These are phyloP conservation scores for Botrytis hyacinthi DNA, from an alignment of 2,329 filamentous ascomycete genomes.

Conservation along the genomic window DNA sequence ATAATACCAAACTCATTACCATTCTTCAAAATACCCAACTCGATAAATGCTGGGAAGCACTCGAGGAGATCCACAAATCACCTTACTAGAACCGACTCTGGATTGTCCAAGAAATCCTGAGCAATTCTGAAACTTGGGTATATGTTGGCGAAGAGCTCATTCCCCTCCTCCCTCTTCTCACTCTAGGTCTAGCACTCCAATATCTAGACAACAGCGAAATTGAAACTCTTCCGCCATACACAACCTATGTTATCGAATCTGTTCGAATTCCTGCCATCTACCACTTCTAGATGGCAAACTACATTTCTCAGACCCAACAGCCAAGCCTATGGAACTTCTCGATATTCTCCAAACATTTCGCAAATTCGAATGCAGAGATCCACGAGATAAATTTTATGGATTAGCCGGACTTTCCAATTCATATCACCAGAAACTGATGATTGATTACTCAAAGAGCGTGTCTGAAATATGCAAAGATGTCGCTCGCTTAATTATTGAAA, in stretches of 20 bases:
- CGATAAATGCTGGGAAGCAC: neutral
- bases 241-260: neutral
- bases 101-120: neutral
- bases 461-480: neutral
- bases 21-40: neutral
- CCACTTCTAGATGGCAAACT: neutral
- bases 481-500: neutral
- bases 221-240: neutral
- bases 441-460: neutral
- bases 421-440: neutral
- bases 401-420: too few relatives aligned
- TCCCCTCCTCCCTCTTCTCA: neutral
- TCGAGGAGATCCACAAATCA: neutral
- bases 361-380: neutral
- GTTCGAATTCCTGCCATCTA: neutral
- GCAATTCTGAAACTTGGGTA: neutral
- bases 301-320: neutral
- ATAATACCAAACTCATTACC: neutral
- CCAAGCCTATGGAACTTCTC: neutral
- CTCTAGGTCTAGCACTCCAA: neutral
- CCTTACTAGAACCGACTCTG: neutral
- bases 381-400: neutral
- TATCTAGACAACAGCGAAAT: neutral
- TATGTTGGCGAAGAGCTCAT: neutral
- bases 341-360: neutral